These are phyloP conservation scores for Helianthus tuberosus DNA, from an alignment of 129 eudicot species.

Conservation along the genomic window DNA sequence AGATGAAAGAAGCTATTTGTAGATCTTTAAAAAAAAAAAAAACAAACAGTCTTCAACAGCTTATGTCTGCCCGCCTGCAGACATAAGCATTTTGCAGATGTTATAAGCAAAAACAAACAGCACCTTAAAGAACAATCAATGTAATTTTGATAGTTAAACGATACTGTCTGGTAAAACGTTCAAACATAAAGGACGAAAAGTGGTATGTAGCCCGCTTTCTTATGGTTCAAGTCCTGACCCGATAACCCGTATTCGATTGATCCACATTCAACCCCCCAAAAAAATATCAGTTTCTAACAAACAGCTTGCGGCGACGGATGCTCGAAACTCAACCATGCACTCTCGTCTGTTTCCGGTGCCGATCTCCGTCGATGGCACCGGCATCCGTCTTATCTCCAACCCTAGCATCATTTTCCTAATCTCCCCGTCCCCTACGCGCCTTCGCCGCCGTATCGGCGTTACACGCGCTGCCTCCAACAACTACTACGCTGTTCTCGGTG, in stretches of 20 bases:
- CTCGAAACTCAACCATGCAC: constrained; percentile 37
- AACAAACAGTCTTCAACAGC: no score
- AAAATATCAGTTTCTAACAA: neutral
- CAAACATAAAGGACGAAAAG: no score
- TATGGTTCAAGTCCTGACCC: neutral
- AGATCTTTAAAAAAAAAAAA: no score
- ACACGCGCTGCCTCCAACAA: constrained; percentile 48
- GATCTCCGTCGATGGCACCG: constrained; percentile 48
- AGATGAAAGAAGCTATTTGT: no score
- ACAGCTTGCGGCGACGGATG: constrained; percentile 29
- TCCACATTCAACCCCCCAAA: constrained; percentile 24
- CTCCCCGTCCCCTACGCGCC: constrained; percentile 22
- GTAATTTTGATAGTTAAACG: no score
- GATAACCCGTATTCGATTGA: neutral
- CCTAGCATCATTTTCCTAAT: constrained; percentile 35
- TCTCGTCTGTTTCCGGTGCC: constrained; percentile 51
- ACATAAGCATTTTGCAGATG: no score
- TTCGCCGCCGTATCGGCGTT: constrained; percentile 38
- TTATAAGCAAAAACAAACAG: no score
- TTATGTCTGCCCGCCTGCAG: no score
- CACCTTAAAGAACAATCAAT: no score
- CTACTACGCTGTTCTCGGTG: constrained; percentile 77
- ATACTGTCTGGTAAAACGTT: no score
- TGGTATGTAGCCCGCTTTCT: no score
- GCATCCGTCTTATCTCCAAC: constrained; percentile 32